These are phyloP conservation scores for Myriosclerotinia scirpicola DNA, from an alignment of 2,329 filamentous ascomycete species.

Conservation along the genomic window DNA sequence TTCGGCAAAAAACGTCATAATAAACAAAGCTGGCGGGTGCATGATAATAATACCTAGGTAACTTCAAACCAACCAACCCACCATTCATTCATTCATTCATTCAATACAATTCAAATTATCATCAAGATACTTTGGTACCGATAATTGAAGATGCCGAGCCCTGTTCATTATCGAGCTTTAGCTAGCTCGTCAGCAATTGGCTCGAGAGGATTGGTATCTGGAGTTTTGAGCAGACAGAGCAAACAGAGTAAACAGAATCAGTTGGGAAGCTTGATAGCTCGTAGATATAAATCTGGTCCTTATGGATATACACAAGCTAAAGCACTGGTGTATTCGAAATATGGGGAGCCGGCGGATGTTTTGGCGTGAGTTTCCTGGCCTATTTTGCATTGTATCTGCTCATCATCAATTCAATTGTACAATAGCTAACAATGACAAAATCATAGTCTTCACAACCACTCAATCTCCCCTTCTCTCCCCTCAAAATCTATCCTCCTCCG, in stretches of 20 bases:
- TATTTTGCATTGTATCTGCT: background rate
- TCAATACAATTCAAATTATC: background rate
- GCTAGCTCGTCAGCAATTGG: background rate
- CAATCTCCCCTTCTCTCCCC: constrained; percentile 73
- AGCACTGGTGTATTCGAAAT: constrained; percentile 72
- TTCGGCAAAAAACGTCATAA: no score
- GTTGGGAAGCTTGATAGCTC: constrained; percentile 24
- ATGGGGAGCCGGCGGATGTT: constrained; percentile 74
- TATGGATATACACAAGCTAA: constrained; percentile 86
- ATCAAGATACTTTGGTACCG: background rate
- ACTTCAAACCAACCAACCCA: no score
- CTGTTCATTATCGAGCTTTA: background rate
- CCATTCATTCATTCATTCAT: background rate
- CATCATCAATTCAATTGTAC: background rate
- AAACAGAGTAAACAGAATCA: background rate
- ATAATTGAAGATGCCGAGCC: constrained; percentile 3
- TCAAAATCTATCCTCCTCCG: constrained; percentile 70
- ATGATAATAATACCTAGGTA: no score
- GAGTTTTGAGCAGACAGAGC: background rate
- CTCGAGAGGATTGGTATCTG: background rate
- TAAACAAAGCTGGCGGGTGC: no score
- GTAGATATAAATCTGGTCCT: constrained; percentile 52
- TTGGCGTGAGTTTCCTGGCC: constrained; percentile 50
- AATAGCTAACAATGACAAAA: constrained; percentile 22
- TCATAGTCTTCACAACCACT: constrained; percentile 68